Conservation (phyloP, 768 basidiomycete species). For the Phaeolepiota aurea region DNA sequence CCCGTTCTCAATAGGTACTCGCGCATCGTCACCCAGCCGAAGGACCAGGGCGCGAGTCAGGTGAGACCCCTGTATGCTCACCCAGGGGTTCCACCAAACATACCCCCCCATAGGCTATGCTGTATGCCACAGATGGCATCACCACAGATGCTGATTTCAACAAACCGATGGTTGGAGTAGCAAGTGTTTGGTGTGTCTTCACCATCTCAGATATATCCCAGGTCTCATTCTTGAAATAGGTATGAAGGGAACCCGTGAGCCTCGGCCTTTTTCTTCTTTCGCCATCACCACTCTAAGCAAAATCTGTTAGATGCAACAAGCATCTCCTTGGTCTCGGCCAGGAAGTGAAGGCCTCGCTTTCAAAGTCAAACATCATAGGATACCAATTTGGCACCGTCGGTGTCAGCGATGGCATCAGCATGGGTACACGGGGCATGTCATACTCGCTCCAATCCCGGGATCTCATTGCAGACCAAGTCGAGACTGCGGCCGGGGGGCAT, state of each 20-base stretch:
- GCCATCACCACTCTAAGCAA: conserved; percentile 4
- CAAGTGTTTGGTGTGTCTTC: conserved; percentile 80
- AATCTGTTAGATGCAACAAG: conserved; percentile 72
- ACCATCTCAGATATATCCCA: conserved; percentile 4
- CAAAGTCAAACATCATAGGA: conserved; percentile 65
- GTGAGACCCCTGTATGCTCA: conserved; percentile 21
- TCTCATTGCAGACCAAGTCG: conserved; percentile 95
- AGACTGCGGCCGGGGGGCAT: conserved; percentile 93
- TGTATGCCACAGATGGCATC: conserved; percentile 97
- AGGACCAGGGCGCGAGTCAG: conserved; percentile 94
- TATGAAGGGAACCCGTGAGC: conserved; percentile 98
- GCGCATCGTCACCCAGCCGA: conserved; percentile 78
- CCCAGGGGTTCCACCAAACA: not conserved
- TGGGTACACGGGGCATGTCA: conserved; percentile 91
- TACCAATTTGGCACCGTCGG: conserved; percentile 98
- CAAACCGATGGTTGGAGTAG: conserved; percentile 97
- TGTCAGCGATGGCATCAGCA: conserved; percentile 97
- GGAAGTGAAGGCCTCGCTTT: conserved; percentile 75
- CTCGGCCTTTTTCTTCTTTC: not conserved
- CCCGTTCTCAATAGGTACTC: conserved; percentile 64
- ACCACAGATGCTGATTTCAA: conserved; percentile 74
- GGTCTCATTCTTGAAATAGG: conserved; percentile 38
- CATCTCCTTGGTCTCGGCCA: conserved; percentile 88
- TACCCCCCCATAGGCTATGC: conserved; percentile 67
- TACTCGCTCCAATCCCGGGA: conserved; percentile 97